Percentiles rank a stretch among this genome's conserved stretches.
phyloP scores from a whole-genome alignment of 1,284 basidiomycete species.

The Tilletia horrida region DNA sequence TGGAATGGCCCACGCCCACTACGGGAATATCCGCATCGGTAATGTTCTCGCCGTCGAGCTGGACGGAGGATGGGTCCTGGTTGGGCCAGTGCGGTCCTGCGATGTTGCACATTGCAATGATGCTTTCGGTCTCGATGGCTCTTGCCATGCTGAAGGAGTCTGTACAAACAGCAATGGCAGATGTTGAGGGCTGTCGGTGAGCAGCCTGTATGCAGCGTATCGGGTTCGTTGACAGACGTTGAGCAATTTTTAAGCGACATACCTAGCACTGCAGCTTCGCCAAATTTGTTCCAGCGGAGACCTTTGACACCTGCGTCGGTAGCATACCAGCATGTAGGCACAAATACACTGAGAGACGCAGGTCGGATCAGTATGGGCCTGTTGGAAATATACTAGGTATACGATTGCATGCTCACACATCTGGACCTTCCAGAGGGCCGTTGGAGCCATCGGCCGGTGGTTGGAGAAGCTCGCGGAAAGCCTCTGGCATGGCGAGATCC shows the following conservation, averaged over 20 bases:
- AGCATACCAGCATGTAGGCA: conserved; percentile 53
- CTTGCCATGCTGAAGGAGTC: conserved; percentile 36
- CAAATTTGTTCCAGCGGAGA: conserved; percentile 37
- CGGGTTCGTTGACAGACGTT: neutral
- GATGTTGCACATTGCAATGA: conserved; percentile 51
- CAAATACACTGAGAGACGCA: conserved; percentile 31
- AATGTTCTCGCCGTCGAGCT: conserved; percentile 13
- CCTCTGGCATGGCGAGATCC: conserved; percentile 48
- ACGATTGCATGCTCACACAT: conserved; percentile 27
- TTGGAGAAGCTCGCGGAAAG: conserved; percentile 39
- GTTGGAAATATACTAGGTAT: neutral
- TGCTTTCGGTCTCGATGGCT: conserved; percentile 45
- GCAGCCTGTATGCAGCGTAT: neutral
- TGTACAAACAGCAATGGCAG: conserved; percentile 8
- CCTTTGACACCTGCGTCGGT: conserved; percentile 44
- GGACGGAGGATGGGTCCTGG: neutral
- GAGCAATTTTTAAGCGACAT: neutral
- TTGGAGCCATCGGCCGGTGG: conserved; percentile 19
- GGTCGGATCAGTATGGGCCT: neutral
- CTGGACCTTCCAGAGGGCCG: conserved; percentile 35
- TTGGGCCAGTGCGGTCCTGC: conserved; percentile 33
- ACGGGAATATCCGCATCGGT: conserved; percentile 26
- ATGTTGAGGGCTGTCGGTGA: too few relatives aligned
- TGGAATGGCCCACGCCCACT: conserved; percentile 42
- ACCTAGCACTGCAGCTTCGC: conserved; percentile 41